Conservation (phyloP, 768 basidiomycete genomes). For the Infundibulicybe gibba region DNA sequence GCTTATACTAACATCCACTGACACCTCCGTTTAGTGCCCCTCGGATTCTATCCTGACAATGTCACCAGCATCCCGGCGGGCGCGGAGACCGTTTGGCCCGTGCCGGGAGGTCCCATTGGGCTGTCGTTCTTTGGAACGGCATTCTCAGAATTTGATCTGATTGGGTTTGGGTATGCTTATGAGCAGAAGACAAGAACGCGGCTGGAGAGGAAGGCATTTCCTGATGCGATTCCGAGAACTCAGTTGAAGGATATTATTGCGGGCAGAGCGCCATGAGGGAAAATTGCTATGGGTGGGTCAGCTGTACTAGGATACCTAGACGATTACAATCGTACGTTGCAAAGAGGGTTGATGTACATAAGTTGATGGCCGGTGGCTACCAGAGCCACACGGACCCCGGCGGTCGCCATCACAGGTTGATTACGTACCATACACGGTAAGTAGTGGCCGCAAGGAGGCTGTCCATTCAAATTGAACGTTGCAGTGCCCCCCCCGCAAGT, state of each 20-base stretch:
- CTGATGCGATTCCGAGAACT: conserved; percentile 53
- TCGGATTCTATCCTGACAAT: conserved; percentile 54
- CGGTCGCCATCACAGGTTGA: no score
- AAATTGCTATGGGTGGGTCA: no score
- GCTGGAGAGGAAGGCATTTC: conserved; percentile 42
- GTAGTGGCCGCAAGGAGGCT: no score
- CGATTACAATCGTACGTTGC: no score
- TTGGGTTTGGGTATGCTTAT: conserved; percentile 60
- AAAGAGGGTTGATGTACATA: no score
- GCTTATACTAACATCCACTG: background rate
- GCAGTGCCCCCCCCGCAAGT: no score
- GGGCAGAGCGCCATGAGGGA: no score
- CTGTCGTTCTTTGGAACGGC: conserved; percentile 60
- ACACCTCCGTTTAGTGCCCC: conserved; percentile 38
- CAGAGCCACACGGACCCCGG: no score
- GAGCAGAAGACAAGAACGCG: conserved; percentile 61
- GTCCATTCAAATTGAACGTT: no score
- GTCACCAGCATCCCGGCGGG: conserved; percentile 34
- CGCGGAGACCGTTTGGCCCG: conserved; percentile 41
- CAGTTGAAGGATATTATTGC: conserved; percentile 34
- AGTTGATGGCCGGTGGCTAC: no score
- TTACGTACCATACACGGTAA: no score
- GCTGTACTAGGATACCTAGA: no score
- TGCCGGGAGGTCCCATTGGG: conserved; percentile 59
- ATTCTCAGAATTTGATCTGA: conserved; percentile 55